Percentiles rank a stretch among this genome's conserved stretches.
phyloP scores from a whole-genome alignment of 441 rosid genomes.

The Gossypium lobatum region DNA sequence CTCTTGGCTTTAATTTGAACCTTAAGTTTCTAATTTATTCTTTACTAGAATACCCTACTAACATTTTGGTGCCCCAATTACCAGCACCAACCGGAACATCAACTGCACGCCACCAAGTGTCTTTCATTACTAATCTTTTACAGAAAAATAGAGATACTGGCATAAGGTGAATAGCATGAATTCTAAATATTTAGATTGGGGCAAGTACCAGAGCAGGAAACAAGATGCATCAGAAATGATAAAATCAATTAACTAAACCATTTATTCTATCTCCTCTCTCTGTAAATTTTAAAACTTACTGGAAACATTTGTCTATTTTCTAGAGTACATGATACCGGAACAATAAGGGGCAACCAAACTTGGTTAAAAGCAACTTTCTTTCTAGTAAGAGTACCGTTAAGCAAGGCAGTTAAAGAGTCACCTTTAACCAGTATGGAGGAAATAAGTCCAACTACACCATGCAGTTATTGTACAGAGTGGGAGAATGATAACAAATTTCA shows the following conservation, averaged over 20 bases:
- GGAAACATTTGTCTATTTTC: neutral
- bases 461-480: neutral
- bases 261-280: neutral
- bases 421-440: neutral
- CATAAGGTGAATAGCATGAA: neutral
- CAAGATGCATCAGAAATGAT: neutral
- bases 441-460: neutral
- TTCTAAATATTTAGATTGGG: neutral
- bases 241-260: neutral
- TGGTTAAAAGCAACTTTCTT: neutral
- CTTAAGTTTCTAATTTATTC: neutral
- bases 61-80: neutral
- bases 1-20: neutral
- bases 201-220: neutral
- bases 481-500: neutral
- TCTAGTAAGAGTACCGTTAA: neutral
- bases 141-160: neutral
- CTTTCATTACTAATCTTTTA: neutral
- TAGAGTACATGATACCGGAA: neutral
- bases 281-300: neutral
- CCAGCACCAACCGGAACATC: neutral
- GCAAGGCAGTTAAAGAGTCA: neutral
- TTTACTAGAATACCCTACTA: neutral
- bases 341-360: neutral
- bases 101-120: neutral